A percentile compares a stretch with the other conserved stretches of the same genome.
Conservation (phyloP, 768 basidiomycete genomes). For the Boletus subcaerulescens region DNA sequence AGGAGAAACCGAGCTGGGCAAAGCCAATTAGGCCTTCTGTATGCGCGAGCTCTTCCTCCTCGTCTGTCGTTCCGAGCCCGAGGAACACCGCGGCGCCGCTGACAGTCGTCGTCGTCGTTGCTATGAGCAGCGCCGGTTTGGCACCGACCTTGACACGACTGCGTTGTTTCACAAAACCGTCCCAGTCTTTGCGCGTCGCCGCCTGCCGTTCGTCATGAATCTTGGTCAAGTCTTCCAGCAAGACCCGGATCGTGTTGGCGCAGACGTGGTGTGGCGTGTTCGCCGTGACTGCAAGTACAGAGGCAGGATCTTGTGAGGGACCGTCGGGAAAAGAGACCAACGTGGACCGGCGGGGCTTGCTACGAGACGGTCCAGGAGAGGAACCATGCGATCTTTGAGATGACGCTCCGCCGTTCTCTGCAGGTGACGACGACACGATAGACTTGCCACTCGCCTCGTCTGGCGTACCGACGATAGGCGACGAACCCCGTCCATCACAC, state of each 20-base stretch:
- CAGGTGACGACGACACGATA: slow-evolving; percentile 10
- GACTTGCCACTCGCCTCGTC: slow-evolving; percentile 12
- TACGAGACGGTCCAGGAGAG: slow-evolving; percentile 52
- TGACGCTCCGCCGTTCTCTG: slow-evolving; percentile 27
- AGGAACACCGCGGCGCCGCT: slow-evolving; percentile 63
- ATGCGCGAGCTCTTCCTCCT: slow-evolving; percentile 75
- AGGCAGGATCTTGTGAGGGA: slow-evolving; percentile 30
- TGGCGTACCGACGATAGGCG: background rate
- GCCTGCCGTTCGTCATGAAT: slow-evolving; percentile 81
- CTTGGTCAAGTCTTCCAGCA: slow-evolving; percentile 73
- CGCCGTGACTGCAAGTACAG: slow-evolving; percentile 57
- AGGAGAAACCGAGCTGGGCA: slow-evolving; percentile 78
- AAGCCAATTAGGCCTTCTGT: slow-evolving; percentile 88
- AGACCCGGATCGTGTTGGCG: slow-evolving; percentile 64
- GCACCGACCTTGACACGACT: slow-evolving; percentile 42
- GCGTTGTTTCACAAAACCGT: slow-evolving; percentile 75
- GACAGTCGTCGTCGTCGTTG: slow-evolving; percentile 21
- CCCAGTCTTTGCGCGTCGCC: slow-evolving; percentile 77
- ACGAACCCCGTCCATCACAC: slow-evolving; percentile 35
- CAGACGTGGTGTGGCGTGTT: slow-evolving; percentile 75
- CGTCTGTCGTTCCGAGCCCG: slow-evolving; percentile 59
- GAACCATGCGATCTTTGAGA: slow-evolving; percentile 29
- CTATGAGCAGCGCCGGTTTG: slow-evolving; percentile 15
- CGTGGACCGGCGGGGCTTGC: slow-evolving; percentile 43
- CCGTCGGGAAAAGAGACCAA: slow-evolving; percentile 28